Percentiles rank a stretch among this genome's conserved stretches.
Conservation (phyloP, 257 asterid species). For the Leptodermis oblonga region DNA sequence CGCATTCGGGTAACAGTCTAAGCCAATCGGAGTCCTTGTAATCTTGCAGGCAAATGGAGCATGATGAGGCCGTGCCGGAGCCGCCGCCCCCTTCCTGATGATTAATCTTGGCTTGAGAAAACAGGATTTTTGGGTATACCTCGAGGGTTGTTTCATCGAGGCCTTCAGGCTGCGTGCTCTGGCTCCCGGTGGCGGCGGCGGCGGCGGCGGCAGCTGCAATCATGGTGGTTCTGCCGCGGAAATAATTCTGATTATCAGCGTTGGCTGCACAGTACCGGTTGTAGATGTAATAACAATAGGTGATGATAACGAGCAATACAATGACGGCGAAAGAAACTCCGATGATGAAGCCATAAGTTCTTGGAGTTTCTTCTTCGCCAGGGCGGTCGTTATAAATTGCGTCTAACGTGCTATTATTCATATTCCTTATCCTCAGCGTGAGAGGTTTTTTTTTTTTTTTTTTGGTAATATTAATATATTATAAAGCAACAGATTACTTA, state of each 20-base stretch:
- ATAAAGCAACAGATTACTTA: too few species aligned
- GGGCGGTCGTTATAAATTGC: not conserved
- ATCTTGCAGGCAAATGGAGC: slow-evolving; percentile 61
- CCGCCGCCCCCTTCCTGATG: slow-evolving; percentile 19
- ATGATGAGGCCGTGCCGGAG: slow-evolving; percentile 23
- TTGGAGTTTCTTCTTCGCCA: not conserved
- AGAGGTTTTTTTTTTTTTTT: too few species aligned
- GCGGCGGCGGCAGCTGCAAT: not conserved
- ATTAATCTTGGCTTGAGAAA: slow-evolving; percentile 34
- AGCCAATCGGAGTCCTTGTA: slow-evolving; percentile 53
- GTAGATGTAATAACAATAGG: slow-evolving; percentile 7
- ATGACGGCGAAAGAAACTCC: slow-evolving; percentile 8
- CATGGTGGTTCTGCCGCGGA: not conserved
- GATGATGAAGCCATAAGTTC: slow-evolving; percentile 2
- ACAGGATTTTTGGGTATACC: slow-evolving; percentile 38
- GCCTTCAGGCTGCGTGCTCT: slow-evolving; percentile 13
- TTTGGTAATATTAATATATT: too few species aligned
- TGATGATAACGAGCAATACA: not conserved
- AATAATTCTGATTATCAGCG: not conserved
- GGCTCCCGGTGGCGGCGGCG: not conserved
- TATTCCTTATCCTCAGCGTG: too few species aligned
- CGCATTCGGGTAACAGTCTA: slow-evolving; percentile 53
- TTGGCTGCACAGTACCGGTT: not conserved
- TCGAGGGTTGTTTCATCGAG: slow-evolving; percentile 34
- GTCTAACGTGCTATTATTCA: slow-evolving; percentile 4